Base-by-base conservation (phyloP, 208 protist genomes). In the Crithidia bombi region DNA sequence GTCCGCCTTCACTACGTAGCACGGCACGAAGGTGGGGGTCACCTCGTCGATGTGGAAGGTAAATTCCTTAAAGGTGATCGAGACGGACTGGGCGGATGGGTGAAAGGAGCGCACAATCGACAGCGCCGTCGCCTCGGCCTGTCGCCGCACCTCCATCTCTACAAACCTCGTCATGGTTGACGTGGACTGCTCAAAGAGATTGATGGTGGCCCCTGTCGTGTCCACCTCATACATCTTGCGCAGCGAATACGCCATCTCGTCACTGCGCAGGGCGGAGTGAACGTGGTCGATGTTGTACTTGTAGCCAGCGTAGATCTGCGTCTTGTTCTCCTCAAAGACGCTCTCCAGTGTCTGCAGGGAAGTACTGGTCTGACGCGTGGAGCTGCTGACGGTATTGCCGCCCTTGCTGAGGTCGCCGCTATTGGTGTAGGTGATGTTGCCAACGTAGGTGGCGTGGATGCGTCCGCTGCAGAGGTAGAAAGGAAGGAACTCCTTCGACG, bases 241-340 rank as follows among this genome's bases (percentile, higher is more conserved):
- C 73, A 93, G 54, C 26, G 79, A 64, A 46, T 90, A 65, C 2
- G 85, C 71, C 30, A 82, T 80, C 50, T 71, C 69, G 63, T 94
- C 87, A 39, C 65, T 82, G 23, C 80, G 65, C 39, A 94, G 79
- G 11, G 85, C 85, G 23, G 39, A 69, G 51, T 96, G 85, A 3
- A 94, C 80, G 73, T 96, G 83, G 50, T 25, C 33, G 69, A 93
- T 90, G 72, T 94, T 93, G 79, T 96, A 96, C 83, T 96, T 96
- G 79, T 94, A 96, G 2, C 91, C 91, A 0, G 85, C 91, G 75
- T 96, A 96, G 33, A 92, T 76, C 69, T 96, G 91, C 33, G 89
- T 94, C 49, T 74, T 77, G 55, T 93, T 91, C 30, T 82, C 73
- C 6, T 84, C 74, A 62, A 96, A 96, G 33, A 76, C 72, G 39